These are phyloP conservation scores for Leishmania arabica DNA, from an alignment of 208 protist genomes.

Conservation along the genomic window DNA sequence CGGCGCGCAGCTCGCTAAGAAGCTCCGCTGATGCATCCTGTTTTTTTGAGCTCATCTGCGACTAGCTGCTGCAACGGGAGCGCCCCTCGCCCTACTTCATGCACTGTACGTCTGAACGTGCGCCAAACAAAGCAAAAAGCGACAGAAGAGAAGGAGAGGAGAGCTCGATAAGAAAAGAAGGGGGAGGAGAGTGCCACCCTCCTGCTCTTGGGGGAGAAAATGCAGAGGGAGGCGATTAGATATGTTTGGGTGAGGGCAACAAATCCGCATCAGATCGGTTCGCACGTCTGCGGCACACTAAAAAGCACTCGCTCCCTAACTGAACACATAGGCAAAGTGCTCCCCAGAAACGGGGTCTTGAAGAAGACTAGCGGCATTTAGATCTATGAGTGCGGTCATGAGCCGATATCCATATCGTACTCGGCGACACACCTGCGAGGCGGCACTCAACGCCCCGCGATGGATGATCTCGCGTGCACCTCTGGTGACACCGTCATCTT, in stretches of 20 bases:
- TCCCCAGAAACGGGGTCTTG: neutral
- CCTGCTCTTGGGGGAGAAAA: neutral
- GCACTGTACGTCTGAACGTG: neutral
- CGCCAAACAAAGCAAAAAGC: neutral
- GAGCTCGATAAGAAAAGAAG: neutral
- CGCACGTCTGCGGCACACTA: neutral
- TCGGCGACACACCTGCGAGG: neutral
- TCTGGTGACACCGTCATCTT: neutral
- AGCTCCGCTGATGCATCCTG: slow-evolving; percentile 74
- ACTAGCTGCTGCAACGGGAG: neutral
- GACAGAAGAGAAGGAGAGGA: neutral
- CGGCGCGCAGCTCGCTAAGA: slow-evolving; percentile 79
- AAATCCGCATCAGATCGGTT: neutral
- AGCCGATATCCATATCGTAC: neutral
- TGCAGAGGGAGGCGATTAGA: too few relatives aligned
- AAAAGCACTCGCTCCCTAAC: neutral
- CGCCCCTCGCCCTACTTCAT: neutral
- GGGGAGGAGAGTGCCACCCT: neutral
- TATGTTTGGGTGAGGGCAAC: neutral
- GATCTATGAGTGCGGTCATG: neutral
- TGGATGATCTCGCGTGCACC: neutral
- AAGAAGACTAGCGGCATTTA: neutral
- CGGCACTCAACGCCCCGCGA: neutral
- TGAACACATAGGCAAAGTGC: neutral
- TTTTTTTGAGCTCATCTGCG: slow-evolving; percentile 22